Conservation (phyloP, 441 rosid genomes). For the Populus tomentosa region DNA sequence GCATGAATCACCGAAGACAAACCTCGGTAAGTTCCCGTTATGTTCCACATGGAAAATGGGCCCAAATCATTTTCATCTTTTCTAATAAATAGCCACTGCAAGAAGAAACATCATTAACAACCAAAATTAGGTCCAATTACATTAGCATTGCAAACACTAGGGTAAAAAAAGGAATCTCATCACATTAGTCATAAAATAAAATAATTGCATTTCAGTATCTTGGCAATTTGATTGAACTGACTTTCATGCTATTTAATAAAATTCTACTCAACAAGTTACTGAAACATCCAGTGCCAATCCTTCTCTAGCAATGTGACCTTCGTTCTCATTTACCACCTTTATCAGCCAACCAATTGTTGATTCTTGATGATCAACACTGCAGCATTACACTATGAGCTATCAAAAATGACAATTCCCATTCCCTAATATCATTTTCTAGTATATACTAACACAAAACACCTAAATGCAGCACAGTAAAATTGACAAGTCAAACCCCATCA, state of each 20-base stretch:
- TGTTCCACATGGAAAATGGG: slow-evolving; percentile 76
- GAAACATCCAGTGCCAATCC: background rate
- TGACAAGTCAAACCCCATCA: slow-evolving; percentile 3
- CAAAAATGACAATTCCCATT: slow-evolving; percentile 12
- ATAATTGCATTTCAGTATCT: background rate
- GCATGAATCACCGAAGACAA: slow-evolving; percentile 21
- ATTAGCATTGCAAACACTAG: background rate
- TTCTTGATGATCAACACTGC: background rate
- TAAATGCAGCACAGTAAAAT: background rate
- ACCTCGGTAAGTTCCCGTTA: slow-evolving; percentile 99
- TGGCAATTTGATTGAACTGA: background rate
- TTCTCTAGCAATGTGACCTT: background rate
- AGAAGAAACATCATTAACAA: slow-evolving; percentile 26
- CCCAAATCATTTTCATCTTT: slow-evolving; percentile 66
- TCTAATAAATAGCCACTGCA: slow-evolving; percentile 76
- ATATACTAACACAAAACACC: background rate
- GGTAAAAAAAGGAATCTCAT: background rate
- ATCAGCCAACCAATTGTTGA: background rate
- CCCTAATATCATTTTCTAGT: slow-evolving; percentile 6
- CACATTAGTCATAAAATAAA: background rate
- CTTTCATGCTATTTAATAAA: background rate
- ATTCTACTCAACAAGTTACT: background rate
- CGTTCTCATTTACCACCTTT: background rate
- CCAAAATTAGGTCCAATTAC: slow-evolving; percentile 12
- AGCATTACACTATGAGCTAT: background rate